Evolutionary conservation across 2,329 filamentous ascomycete genomes (phyloP), one percentile per base, ranked within the genome.

Genomic region (Coniochaeta prunicola): DNA sequence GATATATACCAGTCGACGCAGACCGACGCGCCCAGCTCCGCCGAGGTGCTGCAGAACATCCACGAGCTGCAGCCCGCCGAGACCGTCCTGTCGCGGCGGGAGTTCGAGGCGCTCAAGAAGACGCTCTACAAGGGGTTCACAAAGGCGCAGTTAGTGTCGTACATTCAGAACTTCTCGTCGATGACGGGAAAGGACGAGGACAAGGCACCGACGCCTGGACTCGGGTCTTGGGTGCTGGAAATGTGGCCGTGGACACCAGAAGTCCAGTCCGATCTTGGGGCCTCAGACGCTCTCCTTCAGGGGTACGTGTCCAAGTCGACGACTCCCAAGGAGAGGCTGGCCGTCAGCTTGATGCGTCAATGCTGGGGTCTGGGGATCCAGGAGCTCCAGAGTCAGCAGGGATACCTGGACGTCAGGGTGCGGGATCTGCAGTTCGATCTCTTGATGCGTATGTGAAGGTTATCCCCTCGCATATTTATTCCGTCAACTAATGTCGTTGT

Each of bases 321-420:
- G 36, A 63, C 64, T 15, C 63, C 64, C 4, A 85, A 84, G 65
- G 67, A 74, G 40, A 71, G 63, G 30, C 65, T 77, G 12, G 76
- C 71, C 0, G 61, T 77, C 17, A 69, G 69, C 58, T 69, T 85
- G 57, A 71, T 85, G 71, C 73, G 73, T 13, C 68, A 74, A 26
- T 76, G 74, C 59, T 85, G 82, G 82, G 73, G 71, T 3, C 62
- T 85, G n/a, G 72, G 76, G 9, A 74, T 78, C 2, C 70, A 74
- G 58, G 78, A 82, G 61, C 66, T 79, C 17, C 65, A 75, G 15
- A 71, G 76, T 21, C 71, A 70, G 6, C 65, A 75, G 3, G 82
- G 81, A 6, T 69, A 70, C 33, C 65, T 74, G 1, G 69, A 68
- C 2, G 59, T 83, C 7, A 70, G 64, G 60, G 62, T 83, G 21